phyloP scores from a whole-genome alignment of 176 grass and related monocot genomes.

The Bromus sterilis region DNA sequence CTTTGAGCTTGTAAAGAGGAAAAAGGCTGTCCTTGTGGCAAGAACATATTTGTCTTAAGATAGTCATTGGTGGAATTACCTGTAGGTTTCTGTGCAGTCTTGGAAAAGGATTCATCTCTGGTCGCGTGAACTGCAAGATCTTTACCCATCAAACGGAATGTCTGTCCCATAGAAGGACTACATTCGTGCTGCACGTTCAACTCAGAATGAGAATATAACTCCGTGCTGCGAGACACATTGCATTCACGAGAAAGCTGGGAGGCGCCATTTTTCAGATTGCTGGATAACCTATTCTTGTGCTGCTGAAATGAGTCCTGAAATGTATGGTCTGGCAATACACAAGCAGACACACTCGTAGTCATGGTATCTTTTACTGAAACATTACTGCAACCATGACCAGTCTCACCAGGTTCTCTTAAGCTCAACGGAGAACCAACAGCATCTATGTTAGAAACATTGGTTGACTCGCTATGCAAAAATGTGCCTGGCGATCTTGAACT shows the following conservation, averaged over 20 bases:
- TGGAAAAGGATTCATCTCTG: slow-evolving; percentile 13
- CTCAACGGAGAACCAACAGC: slow-evolving; percentile 8
- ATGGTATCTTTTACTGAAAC: slow-evolving; percentile 4
- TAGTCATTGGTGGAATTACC: neutral
- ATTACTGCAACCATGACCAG: neutral
- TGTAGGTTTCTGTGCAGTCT: slow-evolving; percentile 8
- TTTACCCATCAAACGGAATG: slow-evolving; percentile 62
- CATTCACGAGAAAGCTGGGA: neutral
- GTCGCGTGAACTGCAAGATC: slow-evolving; percentile 36
- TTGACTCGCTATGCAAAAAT: neutral
- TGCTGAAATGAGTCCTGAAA: slow-evolving; percentile 24
- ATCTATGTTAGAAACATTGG: neutral
- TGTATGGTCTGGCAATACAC: neutral
- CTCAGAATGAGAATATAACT: slow-evolving; percentile 13
- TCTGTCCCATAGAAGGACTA: slow-evolving; percentile 28
- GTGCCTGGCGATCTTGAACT: neutral
- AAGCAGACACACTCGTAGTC: slow-evolving; percentile 5
- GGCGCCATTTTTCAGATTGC: slow-evolving; percentile 19
- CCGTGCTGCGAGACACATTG: slow-evolving; percentile 2
- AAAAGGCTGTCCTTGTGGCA: slow-evolving; percentile 39
- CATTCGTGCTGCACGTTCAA: slow-evolving; percentile 13
- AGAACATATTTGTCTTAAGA: slow-evolving; percentile 11
- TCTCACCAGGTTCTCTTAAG: neutral
- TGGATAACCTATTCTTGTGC: slow-evolving; percentile 6
- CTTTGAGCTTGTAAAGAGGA: slow-evolving; percentile 31